These are phyloP conservation scores for Scytalidium lignicola DNA, from an alignment of 2,329 filamentous ascomycete species.

Conservation along the genomic window DNA sequence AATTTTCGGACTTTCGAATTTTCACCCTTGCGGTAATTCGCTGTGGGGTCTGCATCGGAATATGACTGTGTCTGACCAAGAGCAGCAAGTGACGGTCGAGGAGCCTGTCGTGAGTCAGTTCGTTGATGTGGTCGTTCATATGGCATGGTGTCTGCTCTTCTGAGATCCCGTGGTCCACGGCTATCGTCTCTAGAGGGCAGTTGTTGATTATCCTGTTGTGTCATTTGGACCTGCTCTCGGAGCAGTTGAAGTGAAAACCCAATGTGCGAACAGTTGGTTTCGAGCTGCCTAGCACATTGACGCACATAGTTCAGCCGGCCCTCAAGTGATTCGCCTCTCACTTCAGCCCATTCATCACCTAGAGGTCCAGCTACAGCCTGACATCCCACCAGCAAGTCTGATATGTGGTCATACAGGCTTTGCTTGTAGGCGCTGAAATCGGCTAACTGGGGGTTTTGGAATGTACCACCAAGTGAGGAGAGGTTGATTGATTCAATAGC, in stretches of 20 bases:
- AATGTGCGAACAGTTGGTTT: conserved; percentile 81
- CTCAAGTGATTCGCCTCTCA: conserved; percentile 85
- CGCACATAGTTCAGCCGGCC: conserved; percentile 78
- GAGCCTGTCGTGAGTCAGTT: conserved; percentile 44
- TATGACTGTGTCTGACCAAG: conserved; percentile 52
- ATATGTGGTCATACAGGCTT: conserved; percentile 86
- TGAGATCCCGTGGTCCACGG: conserved; percentile 44
- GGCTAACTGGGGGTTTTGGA: conserved; percentile 77
- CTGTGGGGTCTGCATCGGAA: conserved; percentile 43
- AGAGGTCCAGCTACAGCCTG: conserved; percentile 89
- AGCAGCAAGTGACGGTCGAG: conserved; percentile 20
- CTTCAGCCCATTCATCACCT: conserved; percentile 91
- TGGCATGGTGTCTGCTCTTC: conserved; percentile 53
- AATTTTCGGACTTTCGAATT: conserved; percentile 62
- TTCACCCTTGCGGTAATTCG: conserved; percentile 54
- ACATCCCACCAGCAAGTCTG: conserved; percentile 80
- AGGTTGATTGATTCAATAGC: conserved; percentile 91
- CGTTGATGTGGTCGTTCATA: conserved; percentile 49
- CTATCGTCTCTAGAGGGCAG: conserved; percentile 25
- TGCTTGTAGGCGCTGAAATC: conserved; percentile 93
- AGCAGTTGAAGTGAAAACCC: conserved; percentile 83
- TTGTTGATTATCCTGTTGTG: conserved; percentile 38
- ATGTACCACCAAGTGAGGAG: conserved; percentile 67
- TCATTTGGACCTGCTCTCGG: conserved; percentile 69
- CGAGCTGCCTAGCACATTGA: conserved; percentile 70